Conservation (phyloP, 2,329 filamentous ascomycete species). For the Neofusicoccum kwambonambiense region DNA sequence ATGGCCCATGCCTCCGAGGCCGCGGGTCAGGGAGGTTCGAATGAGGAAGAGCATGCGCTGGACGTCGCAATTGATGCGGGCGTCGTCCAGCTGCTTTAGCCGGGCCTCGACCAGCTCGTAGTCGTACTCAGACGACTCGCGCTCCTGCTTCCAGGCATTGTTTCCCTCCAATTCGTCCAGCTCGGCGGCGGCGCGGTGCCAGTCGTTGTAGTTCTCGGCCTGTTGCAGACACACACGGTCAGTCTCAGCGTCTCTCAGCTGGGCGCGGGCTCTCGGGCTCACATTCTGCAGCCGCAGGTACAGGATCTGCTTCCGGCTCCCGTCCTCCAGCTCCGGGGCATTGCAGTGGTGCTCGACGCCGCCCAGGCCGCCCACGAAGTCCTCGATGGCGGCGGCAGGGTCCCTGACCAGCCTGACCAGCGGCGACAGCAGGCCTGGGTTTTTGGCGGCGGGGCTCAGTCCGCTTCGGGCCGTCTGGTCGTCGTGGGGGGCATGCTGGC, state of each 20-base stretch:
- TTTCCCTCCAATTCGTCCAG: constrained; percentile 79
- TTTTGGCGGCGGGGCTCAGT: constrained; percentile 15
- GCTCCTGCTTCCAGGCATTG: constrained; percentile 74
- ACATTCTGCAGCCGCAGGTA: constrained; percentile 66
- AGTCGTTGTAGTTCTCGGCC: constrained; percentile 69
- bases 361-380: constrained; percentile 33
- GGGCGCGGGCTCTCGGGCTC: constrained; percentile 32
- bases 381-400: constrained; percentile 30
- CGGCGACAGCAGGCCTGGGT: constrained; percentile 33
- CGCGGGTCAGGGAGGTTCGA: constrained; percentile 74
- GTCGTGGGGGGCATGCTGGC: not conserved
- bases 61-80: constrained; percentile 69
- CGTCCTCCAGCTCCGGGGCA: constrained; percentile 24
- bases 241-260: constrained; percentile 5
- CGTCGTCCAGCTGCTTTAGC: constrained; percentile 72
- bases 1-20: constrained; percentile 84
- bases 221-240: constrained; percentile 33
- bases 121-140: constrained; percentile 69
- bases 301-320: constrained; percentile 57
- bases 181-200: constrained; percentile 72
- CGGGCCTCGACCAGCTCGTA: constrained; percentile 65
- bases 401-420: constrained; percentile 37
- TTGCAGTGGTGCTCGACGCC: constrained; percentile 30
- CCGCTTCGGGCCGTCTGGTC: not conserved
- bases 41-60: constrained; percentile 76